Evolutionary conservation across 176 grass and related monocot species (phyloP).

Genomic region (Elymus sibiricus): DNA sequence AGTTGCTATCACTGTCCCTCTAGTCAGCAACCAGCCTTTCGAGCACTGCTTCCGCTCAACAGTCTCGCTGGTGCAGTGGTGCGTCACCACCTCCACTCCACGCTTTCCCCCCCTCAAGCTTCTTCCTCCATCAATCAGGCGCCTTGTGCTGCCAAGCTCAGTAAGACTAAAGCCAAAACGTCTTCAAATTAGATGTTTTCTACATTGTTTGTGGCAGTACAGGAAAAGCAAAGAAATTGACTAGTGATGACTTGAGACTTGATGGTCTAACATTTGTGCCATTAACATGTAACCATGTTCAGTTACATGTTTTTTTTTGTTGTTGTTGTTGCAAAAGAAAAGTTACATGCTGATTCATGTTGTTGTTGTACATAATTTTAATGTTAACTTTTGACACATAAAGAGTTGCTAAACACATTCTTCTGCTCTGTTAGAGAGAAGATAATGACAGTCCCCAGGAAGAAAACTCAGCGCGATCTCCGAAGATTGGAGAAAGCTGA

Average conservation of each 20-base stretch:
- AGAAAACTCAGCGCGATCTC: conserved; percentile 52
- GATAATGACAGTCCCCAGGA: conserved; percentile 87
- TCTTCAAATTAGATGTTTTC: background rate
- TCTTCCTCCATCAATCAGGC: background rate
- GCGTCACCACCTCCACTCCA: background rate
- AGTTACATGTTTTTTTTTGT: background rate
- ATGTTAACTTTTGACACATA: background rate
- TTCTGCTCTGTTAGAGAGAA: conserved; percentile 62
- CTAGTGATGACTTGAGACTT: background rate
- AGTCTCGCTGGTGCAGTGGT: background rate
- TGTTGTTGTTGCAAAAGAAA: background rate
- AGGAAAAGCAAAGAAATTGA: background rate
- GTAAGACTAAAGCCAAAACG: background rate
- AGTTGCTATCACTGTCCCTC: background rate
- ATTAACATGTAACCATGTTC: conserved; percentile 18
- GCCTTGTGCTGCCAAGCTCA: background rate
- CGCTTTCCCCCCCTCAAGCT: background rate
- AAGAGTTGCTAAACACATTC: conserved; percentile 21
- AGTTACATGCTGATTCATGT: background rate
- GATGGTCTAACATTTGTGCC: background rate
- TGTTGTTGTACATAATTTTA: background rate
- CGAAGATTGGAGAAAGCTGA: conserved; percentile 81
- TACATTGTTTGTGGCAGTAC: background rate
- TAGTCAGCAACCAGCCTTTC: background rate
- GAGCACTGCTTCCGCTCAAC: background rate